Percentiles rank a stretch among this genome's conserved stretches.
Conservation (phyloP, 768 basidiomycete species). For the Suillus clintonianus region DNA sequence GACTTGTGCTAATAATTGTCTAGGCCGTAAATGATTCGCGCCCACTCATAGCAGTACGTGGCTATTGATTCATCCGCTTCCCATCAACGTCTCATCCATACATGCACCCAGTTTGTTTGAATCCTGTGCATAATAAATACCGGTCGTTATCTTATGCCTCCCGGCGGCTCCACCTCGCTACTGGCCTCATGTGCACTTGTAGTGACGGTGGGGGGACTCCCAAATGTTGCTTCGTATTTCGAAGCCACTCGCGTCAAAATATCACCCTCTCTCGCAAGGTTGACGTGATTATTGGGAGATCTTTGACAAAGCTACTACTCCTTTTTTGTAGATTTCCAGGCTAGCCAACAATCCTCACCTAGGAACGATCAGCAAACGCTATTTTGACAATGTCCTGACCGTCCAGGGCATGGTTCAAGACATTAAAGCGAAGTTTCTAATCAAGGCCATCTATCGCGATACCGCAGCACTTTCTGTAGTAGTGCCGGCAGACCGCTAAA, state of each 20-base stretch:
- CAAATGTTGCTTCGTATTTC: too few relatives aligned
- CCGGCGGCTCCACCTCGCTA: background rate
- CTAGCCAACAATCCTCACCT: background rate
- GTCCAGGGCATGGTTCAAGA: background rate
- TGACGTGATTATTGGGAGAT: background rate
- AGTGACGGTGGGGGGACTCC: background rate
- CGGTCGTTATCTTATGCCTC: background rate
- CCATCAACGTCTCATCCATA: background rate
- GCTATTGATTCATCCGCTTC: background rate
- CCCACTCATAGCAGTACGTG: background rate
- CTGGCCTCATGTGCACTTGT: too few relatives aligned
- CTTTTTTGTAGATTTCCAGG: background rate
- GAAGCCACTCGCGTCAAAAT: background rate
- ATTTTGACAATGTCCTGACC: background rate
- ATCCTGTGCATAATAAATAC: background rate
- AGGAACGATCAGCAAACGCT: conserved; percentile 3
- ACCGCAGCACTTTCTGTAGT: background rate
- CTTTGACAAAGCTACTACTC: background rate
- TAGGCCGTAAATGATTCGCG: background rate
- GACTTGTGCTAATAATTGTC: background rate
- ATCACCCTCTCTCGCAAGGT: background rate
- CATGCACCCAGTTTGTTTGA: background rate
- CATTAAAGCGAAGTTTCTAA: background rate
- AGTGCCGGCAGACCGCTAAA: background rate
- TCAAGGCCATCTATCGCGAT: background rate